These are phyloP conservation scores for Penicillium lividum DNA, from an alignment of 495 filamentous ascomycete species.

Conservation along the genomic window DNA sequence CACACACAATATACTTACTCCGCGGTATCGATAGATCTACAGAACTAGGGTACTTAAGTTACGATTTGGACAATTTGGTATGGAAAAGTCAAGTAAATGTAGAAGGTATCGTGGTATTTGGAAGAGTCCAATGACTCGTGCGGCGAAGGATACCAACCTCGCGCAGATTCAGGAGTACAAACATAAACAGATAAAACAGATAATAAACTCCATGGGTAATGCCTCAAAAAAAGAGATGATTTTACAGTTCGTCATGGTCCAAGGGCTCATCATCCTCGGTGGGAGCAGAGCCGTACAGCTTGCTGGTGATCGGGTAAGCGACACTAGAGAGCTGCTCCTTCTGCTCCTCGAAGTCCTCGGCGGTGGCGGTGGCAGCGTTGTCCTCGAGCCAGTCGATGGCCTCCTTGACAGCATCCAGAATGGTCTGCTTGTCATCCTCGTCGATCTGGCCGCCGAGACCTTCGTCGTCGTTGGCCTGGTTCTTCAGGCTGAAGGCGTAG, in stretches of 20 bases:
- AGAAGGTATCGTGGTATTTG: slow-evolving; percentile 41
- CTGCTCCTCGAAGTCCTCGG: slow-evolving; percentile 98
- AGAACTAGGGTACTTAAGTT: background rate
- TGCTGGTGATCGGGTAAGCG: slow-evolving; percentile 98
- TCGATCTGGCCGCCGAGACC: slow-evolving; percentile 97
- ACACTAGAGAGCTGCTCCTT: slow-evolving; percentile 97
- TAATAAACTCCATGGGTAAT: slow-evolving; percentile 46
- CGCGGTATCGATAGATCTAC: no score
- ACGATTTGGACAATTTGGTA: background rate
- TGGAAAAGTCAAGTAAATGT: slow-evolving; percentile 1
- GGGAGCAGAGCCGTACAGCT: slow-evolving; percentile 75
- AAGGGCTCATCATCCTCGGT: slow-evolving; percentile 68
- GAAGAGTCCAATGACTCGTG: slow-evolving; percentile 20
- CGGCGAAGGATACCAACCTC: slow-evolving; percentile 18
- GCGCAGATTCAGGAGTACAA: slow-evolving; percentile 22
- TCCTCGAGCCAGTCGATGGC: slow-evolving; percentile 93
- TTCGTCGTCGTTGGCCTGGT: slow-evolving; percentile 97
- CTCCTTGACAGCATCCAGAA: slow-evolving; percentile 97
- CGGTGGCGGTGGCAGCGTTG: slow-evolving; percentile 80
- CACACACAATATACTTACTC: background rate
- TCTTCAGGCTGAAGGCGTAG: slow-evolving; percentile 97
- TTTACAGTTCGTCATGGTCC: slow-evolving; percentile 90
- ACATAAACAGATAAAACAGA: slow-evolving; percentile 26
- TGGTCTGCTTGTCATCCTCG: slow-evolving; percentile 97
- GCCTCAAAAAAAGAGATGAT: slow-evolving; percentile 38